A percentile compares a stretch with the other conserved stretches of the same genome.
Conservation (phyloP, 495 filamentous ascomycete species). For the Aspergillus cristatus region DNA sequence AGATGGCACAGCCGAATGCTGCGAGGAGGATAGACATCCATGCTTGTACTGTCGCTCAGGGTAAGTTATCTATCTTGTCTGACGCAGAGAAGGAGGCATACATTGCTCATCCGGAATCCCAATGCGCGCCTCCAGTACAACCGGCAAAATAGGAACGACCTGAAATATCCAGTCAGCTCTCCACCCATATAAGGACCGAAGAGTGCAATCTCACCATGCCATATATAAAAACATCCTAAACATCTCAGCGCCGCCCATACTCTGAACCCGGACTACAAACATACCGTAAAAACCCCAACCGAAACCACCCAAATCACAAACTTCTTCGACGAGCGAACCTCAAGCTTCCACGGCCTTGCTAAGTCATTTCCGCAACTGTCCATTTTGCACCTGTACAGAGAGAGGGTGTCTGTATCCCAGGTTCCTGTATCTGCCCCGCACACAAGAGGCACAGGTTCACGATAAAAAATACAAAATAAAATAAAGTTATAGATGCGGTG, state of each 20-base stretch:
- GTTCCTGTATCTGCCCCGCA: too few species aligned
- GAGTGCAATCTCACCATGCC: conserved; percentile 56
- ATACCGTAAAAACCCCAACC: conserved; percentile 44
- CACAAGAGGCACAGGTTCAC: too few species aligned
- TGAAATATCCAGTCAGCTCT: conserved; percentile 8
- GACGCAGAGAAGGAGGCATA: conserved; percentile 6
- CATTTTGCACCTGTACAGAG: too few species aligned
- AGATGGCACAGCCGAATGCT: conserved; percentile 61
- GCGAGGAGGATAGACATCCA: conserved; percentile 71
- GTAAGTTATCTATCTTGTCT: conserved; percentile 6
- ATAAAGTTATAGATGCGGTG: too few species aligned
- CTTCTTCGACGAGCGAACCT: conserved; percentile 25
- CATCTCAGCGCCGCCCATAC: too few species aligned
- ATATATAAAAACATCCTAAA: conserved; percentile 64
- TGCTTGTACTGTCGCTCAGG: conserved; percentile 50
- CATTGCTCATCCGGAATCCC: conserved; percentile 47
- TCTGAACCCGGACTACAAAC: too few species aligned
- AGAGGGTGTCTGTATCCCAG: too few species aligned
- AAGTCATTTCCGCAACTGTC: neutral
- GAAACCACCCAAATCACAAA: conserved; percentile 43
- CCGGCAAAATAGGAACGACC: conserved; percentile 74
- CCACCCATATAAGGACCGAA: too few species aligned
- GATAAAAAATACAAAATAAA: too few species aligned
- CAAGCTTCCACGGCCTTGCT: conserved; percentile 14
- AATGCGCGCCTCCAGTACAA: conserved; percentile 50